Evolutionary conservation across 2,329 filamentous ascomycete genomes (phyloP).

Genomic region (Aaosphaeria pasadenensis): DNA sequence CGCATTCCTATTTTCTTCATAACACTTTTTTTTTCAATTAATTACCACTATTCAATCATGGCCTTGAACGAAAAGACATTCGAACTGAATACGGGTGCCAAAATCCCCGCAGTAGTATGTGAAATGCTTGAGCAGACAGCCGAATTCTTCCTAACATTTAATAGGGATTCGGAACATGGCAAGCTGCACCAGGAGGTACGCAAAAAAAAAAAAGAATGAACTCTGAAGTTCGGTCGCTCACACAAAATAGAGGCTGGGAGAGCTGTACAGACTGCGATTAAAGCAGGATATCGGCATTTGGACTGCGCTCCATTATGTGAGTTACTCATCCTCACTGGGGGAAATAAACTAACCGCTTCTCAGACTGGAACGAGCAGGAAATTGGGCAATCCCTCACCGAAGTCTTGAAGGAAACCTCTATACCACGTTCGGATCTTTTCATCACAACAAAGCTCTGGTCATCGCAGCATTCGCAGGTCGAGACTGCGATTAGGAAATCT

Average conservation of each 20-base stretch:
- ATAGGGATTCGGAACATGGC: conserved; percentile 12
- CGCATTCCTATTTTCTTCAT: too few relatives aligned
- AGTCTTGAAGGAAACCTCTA: conserved; percentile 2
- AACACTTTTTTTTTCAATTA: too few relatives aligned
- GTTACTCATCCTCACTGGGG: neutral
- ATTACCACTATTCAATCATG: neutral
- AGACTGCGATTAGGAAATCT: conserved; percentile 27
- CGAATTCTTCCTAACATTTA: neutral
- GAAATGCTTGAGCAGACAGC: too few relatives aligned
- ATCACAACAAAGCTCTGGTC: conserved; percentile 89
- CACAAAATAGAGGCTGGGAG: neutral
- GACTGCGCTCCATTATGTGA: conserved; percentile 2
- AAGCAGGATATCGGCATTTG: conserved; percentile 12
- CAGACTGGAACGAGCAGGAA: conserved; percentile 9
- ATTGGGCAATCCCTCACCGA: conserved; percentile 7
- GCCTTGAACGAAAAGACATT: conserved; percentile 17
- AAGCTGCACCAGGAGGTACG: neutral
- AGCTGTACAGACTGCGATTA: conserved; percentile 30
- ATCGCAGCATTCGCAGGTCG: conserved; percentile 70
- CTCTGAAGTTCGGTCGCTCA: too few relatives aligned
- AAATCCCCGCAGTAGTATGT: conserved; percentile 6
- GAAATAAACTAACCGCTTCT: too few relatives aligned
- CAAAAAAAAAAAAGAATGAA: too few relatives aligned
- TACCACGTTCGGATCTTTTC: conserved; percentile 62
- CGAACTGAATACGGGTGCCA: conserved; percentile 8